These are phyloP conservation scores for Cystofilobasidium capitatum DNA, from an alignment of 768 basidiomycete species.

Conservation along the genomic window DNA sequence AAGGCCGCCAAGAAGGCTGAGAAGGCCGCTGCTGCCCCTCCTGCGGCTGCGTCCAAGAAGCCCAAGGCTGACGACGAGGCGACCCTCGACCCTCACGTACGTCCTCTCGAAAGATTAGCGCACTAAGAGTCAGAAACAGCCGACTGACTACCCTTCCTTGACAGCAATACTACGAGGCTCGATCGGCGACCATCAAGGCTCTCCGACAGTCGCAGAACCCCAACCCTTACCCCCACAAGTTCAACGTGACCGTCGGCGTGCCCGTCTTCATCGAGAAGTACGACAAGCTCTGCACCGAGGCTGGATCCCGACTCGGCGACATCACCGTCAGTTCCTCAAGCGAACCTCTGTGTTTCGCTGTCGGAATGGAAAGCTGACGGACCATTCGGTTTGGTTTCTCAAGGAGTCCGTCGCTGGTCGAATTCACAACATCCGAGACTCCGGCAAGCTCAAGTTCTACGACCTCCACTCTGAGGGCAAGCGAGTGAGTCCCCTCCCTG, in stretches of 20 bases:
- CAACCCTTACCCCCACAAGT: constrained; percentile 99
- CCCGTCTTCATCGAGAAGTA: constrained; percentile 63
- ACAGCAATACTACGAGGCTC: constrained; percentile 94
- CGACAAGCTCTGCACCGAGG: constrained; percentile 40
- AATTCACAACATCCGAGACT: constrained; percentile 77
- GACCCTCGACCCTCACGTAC: constrained; percentile 80
- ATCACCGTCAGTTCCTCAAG: constrained; percentile 21
- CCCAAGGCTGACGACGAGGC: constrained; percentile 51
- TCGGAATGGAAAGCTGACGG: constrained; percentile 39
- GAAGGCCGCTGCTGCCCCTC: constrained; percentile 39
- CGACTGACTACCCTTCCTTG: neutral
- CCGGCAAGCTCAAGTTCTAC: constrained; percentile 75
- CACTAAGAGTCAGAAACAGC: neutral
- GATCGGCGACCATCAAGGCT: constrained; percentile 75
- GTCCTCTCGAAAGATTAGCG: constrained; percentile 36
- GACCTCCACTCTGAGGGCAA: constrained; percentile 84
- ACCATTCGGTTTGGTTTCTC: neutral
- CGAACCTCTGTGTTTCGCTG: too few relatives aligned
- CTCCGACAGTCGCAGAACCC: constrained; percentile 75
- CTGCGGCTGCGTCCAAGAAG: neutral
- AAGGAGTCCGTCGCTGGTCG: constrained; percentile 66
- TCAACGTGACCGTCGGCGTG: constrained; percentile 72
- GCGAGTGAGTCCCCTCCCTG: constrained; percentile 44
- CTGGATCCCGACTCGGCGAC: constrained; percentile 46
- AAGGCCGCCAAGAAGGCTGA: constrained; percentile 62